Evolutionary conservation across 768 basidiomycete species (phyloP), one percentile per base, ranked within the genome.

Genomic region (Mycena indigotica): DNA sequence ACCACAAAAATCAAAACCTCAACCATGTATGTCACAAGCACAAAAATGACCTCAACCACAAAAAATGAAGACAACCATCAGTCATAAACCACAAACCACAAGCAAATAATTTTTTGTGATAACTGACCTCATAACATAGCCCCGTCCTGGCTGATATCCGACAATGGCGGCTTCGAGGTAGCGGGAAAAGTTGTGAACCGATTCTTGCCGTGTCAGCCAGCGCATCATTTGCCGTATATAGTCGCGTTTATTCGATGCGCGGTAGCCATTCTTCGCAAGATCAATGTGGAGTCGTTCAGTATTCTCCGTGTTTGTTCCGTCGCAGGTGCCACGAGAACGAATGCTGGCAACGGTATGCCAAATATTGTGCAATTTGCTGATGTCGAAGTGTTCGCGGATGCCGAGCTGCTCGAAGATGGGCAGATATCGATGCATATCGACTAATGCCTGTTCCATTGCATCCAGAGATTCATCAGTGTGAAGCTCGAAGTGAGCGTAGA

Each of bases 231-330:
- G 77, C 16, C 45, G 48, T 21, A 64, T 41, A 45, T 69, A 66
- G 38, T 73, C 66, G 2, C 63, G 55, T 50, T 58, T 59, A 35
- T 72, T 73, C 21, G 32, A 64, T 0, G 63, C 62, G 10, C 61
- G 23, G 28, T 66, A 69, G 0, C 63, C 67, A 15, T 67, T 53
- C 57, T 79, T 78, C 3, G 75, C 70, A 41, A 65, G 73, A 62
- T 77, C 66, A 26, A 77, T 77, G 50, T 78, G 77, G 1, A 78
- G 66, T 2, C 66, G 66, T 58, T 76, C 72, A 0, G 67, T 67
- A 0, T 56, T 49, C 51, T 76, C 74, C 0, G 68, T 71, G 45
- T 70, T 69, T 56, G 65, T 70, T 21, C 66, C 65, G 45, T 73
- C 67, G 0, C 65, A 52, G 17, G 61, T 64, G 12, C 70, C 71